These are phyloP conservation scores for Chondrus crispus DNA, from an alignment of 23 red algal species.

Conservation along the genomic window DNA sequence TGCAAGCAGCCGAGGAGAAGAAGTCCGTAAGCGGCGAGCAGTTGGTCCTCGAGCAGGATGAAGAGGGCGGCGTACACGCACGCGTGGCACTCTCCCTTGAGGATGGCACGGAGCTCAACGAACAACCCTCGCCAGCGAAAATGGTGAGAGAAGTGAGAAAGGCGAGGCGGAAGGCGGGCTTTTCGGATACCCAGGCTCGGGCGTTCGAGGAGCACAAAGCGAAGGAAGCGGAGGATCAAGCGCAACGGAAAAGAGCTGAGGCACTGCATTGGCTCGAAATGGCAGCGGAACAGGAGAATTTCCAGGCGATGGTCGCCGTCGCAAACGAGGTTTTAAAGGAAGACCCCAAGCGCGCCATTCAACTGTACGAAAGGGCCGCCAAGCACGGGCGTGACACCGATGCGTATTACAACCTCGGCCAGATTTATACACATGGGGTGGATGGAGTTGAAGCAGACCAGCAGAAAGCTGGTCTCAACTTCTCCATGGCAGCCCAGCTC, in stretches of 20 bases:
- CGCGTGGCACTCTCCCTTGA: not conserved
- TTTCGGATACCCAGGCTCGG: conserved; percentile 26
- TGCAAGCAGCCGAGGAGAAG: not conserved
- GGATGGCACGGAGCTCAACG: not conserved
- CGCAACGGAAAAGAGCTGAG: not conserved
- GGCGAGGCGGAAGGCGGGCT: conserved; percentile 47
- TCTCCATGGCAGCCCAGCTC: conserved; percentile 66
- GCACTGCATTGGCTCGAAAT: conserved; percentile 36
- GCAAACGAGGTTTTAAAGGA: conserved; percentile 32
- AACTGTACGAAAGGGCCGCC: conserved; percentile 30
- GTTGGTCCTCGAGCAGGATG: conserved; percentile 13
- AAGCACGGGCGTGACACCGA: conserved; percentile 9
- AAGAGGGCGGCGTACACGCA: conserved; percentile 10
- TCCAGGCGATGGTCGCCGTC: conserved; percentile 18
- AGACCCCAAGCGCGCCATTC: conserved; percentile 35
- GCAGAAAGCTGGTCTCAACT: conserved; percentile 33
- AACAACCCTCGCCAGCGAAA: conserved; percentile 35
- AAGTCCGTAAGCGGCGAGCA: not conserved
- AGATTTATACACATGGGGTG: conserved; percentile 41
- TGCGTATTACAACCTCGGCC: conserved; percentile 56
- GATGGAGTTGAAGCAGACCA: conserved; percentile 14
- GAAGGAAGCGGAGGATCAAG: not conserved
- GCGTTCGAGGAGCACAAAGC: conserved; percentile 51
- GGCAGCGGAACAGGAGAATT: conserved; percentile 48
- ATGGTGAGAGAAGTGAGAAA: conserved; percentile 52